Evolutionary conservation across 768 basidiomycete genomes (phyloP), one percentile per base, ranked within the genome.

Genomic region (Tylopilus balloui): DNA sequence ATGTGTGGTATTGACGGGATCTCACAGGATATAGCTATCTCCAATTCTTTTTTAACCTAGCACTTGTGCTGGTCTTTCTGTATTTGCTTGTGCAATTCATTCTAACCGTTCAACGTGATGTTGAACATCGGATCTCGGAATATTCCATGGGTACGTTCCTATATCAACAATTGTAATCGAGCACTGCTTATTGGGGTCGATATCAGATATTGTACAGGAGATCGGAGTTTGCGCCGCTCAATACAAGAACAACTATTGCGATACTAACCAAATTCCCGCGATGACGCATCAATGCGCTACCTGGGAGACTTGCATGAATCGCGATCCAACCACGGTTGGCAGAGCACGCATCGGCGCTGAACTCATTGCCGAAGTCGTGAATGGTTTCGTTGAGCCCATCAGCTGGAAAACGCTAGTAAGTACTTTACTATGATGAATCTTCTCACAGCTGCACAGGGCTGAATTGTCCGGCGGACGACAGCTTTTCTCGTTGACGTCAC

Each of bases 281-380:
- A 88, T 98, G 88, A 77, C 81, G 39, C 79, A 81, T 35, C 85
- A 88, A 65, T 99, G 95, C 67, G 78, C 78, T 40, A 79, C 78
- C 52, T 98, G 95, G 95, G 89, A 95, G 62, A 79, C 81, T 6
- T 97, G 93, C 65, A 95, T 96, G 94, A 85, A 88, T 69, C 84
- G 90, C 51, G 94, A 97, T 73, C 92, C 94, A 47, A 83, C 84
- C 17, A 83, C 86, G 34, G 81, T 94, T 35, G 92, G 92, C 1
- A 87, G 92, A 50, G 90, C 92, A 51, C 84, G 81, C 59, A 86
- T 99, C 56, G 84, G 88, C 37, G 93, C 94, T 49, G 92, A 97
- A 74, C 82, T 96, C 49, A 85, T 98, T 68, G 95, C 92, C 45
- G 94, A 96, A 63, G 88, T 97, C 37, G 84, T 97, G 53, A 96